These are phyloP conservation scores for Penicillium corylophilum DNA, from an alignment of 2,329 filamentous ascomycete species.

Conservation along the genomic window DNA sequence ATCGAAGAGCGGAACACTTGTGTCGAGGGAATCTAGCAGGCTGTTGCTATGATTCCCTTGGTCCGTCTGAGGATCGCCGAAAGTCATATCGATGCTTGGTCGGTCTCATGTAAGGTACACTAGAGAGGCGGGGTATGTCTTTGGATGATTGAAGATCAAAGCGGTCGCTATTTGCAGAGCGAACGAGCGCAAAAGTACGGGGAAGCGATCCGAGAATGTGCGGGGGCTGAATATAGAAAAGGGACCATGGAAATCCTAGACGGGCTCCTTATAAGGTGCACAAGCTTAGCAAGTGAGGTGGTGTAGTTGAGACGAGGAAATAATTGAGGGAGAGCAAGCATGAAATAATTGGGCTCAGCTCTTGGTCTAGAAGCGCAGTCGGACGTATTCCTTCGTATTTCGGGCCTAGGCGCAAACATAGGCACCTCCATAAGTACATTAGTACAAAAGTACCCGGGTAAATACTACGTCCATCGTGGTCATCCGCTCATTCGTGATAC, in stretches of 20 bases:
- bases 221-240: neutral
- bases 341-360: neutral
- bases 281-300: too few species aligned
- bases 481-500: conserved; percentile 12
- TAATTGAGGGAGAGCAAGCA: too few species aligned
- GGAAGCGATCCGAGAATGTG: neutral
- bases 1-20: conserved; percentile 29
- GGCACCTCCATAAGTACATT: neutral
- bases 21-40: conserved; percentile 5
- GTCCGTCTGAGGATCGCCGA: neutral
- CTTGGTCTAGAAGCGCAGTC: neutral
- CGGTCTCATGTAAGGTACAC: conserved; percentile 7
- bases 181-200: neutral
- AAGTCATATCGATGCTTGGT: conserved; percentile 6
- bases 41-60: conserved; percentile 2
- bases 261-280: too few species aligned
- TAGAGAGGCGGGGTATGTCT: neutral
- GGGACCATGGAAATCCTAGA: neutral
- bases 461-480: neutral
- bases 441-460: neutral
- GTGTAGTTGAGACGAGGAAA: too few species aligned
- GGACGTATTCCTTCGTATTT: neutral
- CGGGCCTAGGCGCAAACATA: neutral
- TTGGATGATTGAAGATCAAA: neutral
- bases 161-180: neutral